Evolutionary conservation across 805 yeast genomes (phyloP).

Genomic region (Tetrapisispora fleetii): DNA sequence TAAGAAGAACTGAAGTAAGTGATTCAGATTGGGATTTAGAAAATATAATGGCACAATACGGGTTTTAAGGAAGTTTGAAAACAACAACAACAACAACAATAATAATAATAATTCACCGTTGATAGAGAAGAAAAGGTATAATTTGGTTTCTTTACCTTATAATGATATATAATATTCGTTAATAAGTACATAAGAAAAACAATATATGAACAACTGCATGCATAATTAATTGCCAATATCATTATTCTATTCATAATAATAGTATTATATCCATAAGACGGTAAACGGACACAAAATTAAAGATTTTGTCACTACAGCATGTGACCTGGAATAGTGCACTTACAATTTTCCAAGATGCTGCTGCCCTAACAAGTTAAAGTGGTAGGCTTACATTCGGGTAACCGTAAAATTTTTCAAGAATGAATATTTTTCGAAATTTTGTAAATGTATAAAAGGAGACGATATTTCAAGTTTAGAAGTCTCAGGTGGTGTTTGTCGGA

Average conservation of each 20-base stretch:
- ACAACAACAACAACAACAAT: not conserved
- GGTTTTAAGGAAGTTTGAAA: constrained; percentile 4
- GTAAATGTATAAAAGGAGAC: constrained; percentile 4
- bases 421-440: not conserved
- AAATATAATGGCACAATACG: constrained; percentile 8
- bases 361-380: not conserved
- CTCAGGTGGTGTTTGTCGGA: no score
- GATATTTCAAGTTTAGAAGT: not conserved
- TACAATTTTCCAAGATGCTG: not conserved
- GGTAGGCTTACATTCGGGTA: not conserved
- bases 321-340: no score
- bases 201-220: not conserved
- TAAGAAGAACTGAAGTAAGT: not conserved
- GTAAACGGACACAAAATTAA: not conserved
- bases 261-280: no score
- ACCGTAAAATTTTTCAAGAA: not conserved
- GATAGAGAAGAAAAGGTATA: not conserved
- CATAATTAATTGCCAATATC: not conserved
- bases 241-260: no score
- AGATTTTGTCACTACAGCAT: not conserved
- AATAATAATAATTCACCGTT: not conserved
- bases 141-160: not conserved
- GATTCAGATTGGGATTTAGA: constrained; percentile 8
- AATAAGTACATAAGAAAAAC: no score
- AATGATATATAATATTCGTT: not conserved